A percentile compares a stretch with the other conserved stretches of the same genome.
Conservation (phyloP, 768 basidiomycete species). For the Dictyophora rubrovolvata region DNA sequence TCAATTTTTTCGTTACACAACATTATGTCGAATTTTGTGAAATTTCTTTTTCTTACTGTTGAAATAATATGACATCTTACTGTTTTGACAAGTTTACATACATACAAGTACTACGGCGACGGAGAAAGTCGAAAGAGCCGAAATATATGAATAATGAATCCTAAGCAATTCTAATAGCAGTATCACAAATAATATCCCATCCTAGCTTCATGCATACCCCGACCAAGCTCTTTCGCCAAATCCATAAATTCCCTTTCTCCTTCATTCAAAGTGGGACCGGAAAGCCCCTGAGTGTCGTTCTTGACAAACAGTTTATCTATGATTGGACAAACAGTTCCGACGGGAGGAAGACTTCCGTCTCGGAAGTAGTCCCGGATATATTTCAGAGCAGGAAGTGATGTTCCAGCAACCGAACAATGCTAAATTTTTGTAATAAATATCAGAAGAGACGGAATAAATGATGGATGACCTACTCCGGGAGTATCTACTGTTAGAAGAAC, state of each 20-base stretch:
- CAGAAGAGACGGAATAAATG: background rate
- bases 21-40: too few species aligned
- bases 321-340: slow-evolving; percentile 17
- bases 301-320: slow-evolving; percentile 11
- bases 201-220: background rate
- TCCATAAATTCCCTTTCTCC: background rate
- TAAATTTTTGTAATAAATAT: background rate
- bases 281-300: background rate
- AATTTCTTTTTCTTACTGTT: too few species aligned
- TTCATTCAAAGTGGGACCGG: background rate
- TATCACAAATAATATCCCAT: background rate
- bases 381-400: slow-evolving; percentile 15
- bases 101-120: too few species aligned
- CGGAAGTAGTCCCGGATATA: slow-evolving; percentile 18
- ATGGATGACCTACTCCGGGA: slow-evolving; percentile 7
- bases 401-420: slow-evolving; percentile 17
- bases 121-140: too few species aligned
- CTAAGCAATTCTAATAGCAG: too few species aligned
- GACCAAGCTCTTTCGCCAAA: background rate
- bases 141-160: too few species aligned
- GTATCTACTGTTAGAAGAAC: slow-evolving; percentile 10
- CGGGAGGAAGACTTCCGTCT: slow-evolving; percentile 15
- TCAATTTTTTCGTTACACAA: too few species aligned
- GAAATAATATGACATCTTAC: too few species aligned
- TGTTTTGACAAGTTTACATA: too few species aligned